Conservation (phyloP, 2,329 filamentous ascomycete species). For the Aspergillus tubingensis region DNA sequence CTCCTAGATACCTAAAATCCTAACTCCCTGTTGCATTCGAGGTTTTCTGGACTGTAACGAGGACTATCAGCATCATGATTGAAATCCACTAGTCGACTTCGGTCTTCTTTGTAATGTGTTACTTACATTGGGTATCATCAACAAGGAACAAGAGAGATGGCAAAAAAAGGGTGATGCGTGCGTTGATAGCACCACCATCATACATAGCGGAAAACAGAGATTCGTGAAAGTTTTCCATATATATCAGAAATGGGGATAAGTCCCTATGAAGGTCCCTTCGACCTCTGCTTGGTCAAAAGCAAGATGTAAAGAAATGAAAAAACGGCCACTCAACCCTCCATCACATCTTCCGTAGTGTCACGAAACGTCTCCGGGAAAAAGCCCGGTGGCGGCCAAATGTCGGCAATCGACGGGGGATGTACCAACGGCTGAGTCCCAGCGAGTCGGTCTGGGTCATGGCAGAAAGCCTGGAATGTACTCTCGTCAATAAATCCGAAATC, state of each 20-base stretch:
- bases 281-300: neutral
- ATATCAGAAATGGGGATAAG: neutral
- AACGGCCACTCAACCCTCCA: slow-evolving; percentile 21
- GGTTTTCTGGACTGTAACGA: neutral
- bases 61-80: neutral
- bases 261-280: neutral
- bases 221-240: neutral
- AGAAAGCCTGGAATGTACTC: slow-evolving; percentile 47
- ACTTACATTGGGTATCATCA: slow-evolving; percentile 5
- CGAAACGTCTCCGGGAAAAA: slow-evolving; percentile 46
- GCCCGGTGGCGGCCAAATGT: slow-evolving; percentile 47
- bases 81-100: neutral
- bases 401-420: slow-evolving; percentile 42
- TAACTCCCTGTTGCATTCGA: slow-evolving; percentile 1
- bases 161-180: neutral
- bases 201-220: neutral
- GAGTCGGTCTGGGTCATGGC: slow-evolving; percentile 48
- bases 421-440: slow-evolving; percentile 38
- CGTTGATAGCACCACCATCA: neutral
- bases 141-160: neutral
- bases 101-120: neutral
- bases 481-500: slow-evolving; percentile 50
- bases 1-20: neutral
- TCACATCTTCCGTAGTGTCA: slow-evolving; percentile 25
- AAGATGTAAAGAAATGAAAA: neutral